A percentile compares a stretch with the other conserved stretches of the same genome.
Conservation (phyloP, 2,329 filamentous ascomycete species). For the Coniochaeta sp. region DNA sequence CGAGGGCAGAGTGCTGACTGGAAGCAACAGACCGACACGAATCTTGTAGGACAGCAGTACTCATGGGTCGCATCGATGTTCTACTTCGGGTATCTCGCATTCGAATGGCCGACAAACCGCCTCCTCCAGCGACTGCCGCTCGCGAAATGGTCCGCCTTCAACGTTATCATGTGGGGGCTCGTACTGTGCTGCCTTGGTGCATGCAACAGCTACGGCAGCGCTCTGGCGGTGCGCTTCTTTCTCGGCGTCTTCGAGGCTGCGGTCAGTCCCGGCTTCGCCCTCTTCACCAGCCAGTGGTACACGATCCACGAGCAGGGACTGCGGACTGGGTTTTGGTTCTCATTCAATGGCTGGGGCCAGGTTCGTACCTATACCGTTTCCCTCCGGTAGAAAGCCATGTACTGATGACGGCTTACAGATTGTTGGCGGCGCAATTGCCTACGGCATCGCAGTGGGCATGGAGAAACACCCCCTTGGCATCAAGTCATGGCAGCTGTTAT, state of each 20-base stretch:
- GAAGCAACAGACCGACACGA: conserved; percentile 26
- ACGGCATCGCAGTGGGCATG: conserved; percentile 43
- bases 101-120: conserved; percentile 60
- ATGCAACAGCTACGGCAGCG: conserved; percentile 51
- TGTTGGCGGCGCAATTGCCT: conserved; percentile 31
- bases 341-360: conserved; percentile 38
- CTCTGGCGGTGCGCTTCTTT: conserved; percentile 60
- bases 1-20: background rate
- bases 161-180: conserved; percentile 56
- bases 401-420: background rate
- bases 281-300: conserved; percentile 64
- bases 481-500: conserved; percentile 60
- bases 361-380: conserved; percentile 14
- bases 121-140: conserved; percentile 58
- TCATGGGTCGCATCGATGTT: conserved; percentile 45
- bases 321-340: conserved; percentile 61
- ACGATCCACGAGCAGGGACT: conserved; percentile 61
- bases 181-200: conserved; percentile 55
- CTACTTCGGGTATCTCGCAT: conserved; percentile 40
- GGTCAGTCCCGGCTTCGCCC: conserved; percentile 61
- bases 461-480: conserved; percentile 31
- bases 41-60: conserved; percentile 35
- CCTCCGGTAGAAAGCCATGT: background rate
- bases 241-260: conserved; percentile 62
- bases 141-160: conserved; percentile 59